Evolutionary conservation across 1,139 yeast species (phyloP).

Genomic region (Maudiozyma humilis): DNA sequence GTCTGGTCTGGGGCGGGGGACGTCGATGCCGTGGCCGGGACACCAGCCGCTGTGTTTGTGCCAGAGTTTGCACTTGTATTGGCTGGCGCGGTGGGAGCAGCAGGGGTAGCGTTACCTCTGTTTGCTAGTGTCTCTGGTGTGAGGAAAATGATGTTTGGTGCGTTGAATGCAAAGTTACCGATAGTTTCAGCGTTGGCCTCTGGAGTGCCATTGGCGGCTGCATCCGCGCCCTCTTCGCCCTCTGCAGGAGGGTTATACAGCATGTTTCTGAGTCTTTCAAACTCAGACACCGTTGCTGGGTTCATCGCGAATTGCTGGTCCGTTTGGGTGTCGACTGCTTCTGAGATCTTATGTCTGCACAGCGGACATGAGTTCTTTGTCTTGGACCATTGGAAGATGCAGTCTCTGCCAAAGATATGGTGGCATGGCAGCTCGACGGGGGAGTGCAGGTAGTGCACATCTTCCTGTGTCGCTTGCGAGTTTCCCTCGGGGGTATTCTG

Average conservation of each 20-base stretch:
- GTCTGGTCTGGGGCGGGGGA: background rate
- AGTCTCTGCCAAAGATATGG: conserved; percentile 66
- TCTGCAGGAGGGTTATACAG: conserved; percentile 15
- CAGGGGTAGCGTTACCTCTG: conserved; percentile 1
- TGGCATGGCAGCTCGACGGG: conserved; percentile 75
- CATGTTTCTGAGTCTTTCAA: conserved; percentile 24
- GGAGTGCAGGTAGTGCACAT: conserved; percentile 42
- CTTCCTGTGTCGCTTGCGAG: conserved; percentile 7
- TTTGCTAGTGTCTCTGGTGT: conserved; percentile 2
- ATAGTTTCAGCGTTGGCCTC: background rate
- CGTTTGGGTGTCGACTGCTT: conserved; percentile 6
- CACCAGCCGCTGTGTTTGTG: too few species aligned
- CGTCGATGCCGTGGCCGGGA: too few species aligned
- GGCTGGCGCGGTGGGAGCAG: background rate
- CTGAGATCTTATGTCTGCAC: conserved; percentile 51
- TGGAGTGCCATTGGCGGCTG: background rate
- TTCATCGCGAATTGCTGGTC: conserved; percentile 8
- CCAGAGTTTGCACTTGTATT: background rate
- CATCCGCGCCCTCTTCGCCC: background rate
- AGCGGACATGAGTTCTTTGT: conserved; percentile 68
- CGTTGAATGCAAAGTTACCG: background rate
- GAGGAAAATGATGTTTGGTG: conserved; percentile 7
- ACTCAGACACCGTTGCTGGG: conserved; percentile 16
- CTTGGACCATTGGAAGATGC: conserved; percentile 69
- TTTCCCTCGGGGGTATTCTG: conserved; percentile 7